A percentile compares a stretch with the other conserved stretches of the same genome.
phyloP scores from a whole-genome alignment of 2,329 filamentous ascomycete genomes.

The Colletotrichum scovillei region DNA sequence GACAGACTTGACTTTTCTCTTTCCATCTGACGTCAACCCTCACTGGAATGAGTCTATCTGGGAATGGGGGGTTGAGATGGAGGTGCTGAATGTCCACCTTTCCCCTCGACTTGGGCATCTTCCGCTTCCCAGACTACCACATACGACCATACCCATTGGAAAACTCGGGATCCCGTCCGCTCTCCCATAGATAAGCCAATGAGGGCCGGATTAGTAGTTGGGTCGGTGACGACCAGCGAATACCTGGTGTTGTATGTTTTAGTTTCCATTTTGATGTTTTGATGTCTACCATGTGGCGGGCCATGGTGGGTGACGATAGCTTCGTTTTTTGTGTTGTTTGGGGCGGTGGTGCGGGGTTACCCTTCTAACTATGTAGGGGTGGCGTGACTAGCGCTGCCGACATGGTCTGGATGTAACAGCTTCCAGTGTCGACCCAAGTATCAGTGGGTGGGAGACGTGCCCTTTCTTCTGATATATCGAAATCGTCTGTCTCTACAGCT shows the following conservation, averaged over 20 bases:
- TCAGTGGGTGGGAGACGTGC: background rate
- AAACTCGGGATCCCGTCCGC: background rate
- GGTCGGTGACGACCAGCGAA: background rate
- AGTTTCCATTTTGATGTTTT: background rate
- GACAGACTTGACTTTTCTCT: too few relatives aligned
- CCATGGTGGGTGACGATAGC: background rate
- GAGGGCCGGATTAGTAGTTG: background rate
- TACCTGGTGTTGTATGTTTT: background rate
- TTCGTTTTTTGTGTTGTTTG: background rate
- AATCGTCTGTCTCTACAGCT: background rate
- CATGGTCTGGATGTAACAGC: background rate
- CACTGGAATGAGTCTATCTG: too few relatives aligned
- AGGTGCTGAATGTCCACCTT: background rate
- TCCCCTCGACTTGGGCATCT: background rate
- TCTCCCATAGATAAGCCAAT: background rate
- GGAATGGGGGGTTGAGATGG: too few relatives aligned
- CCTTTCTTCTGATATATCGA: background rate
- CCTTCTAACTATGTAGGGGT: background rate
- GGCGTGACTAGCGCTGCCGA: background rate
- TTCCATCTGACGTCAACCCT: too few relatives aligned
- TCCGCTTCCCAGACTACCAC: background rate
- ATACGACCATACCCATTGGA: background rate
- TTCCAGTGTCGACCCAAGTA: background rate
- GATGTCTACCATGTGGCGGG: background rate
- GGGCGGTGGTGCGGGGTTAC: background rate